Evolutionary conservation across 805 yeast species (phyloP), one percentile per base, ranked within the genome.

Genomic region (Candida sanyiensis): DNA sequence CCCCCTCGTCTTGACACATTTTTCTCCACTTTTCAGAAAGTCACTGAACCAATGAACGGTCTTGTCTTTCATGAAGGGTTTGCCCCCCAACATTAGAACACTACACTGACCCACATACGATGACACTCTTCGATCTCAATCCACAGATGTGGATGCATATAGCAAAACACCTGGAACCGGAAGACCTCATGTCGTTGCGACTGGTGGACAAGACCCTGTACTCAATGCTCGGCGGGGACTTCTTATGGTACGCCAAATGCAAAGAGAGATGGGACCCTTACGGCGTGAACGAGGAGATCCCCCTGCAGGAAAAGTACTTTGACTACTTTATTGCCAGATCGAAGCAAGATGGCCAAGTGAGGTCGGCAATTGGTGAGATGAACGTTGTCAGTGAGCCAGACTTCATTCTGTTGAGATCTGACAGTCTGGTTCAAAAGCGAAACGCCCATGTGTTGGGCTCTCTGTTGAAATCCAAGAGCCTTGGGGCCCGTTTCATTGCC

Each of bases 121-220:
- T 26, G 28, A 9, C 28, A 7, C 23, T 29, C 8, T 19, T 11
- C 15, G 23, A 19, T 8, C 31, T 33, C 12, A 33, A 38, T 29
- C 32, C 24, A 6, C 42, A 38, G 27, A 23, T 38, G n/a, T 38
- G 42, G 42, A 19, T 33, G 21, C 42, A 38, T 23, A 22, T 33
- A 15, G 30, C 37, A 3, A 38, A 38, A 19, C 26, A 38, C 24
- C 23, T 38, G 24, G 28, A 23, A 1, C 26, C 33, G 8, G n/a
- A 17, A 10, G 42, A 38, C 18, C 20, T 38, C 10, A n/a, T 33
- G 20, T 11, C 19, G 11, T 22, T 38, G 23, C 21, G 19, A 18
- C 16, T n/a, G 5, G 38, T 33, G 7, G 26, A 16, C 27, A 33
- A 18, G 13, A 15, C 18, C 2, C 25, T 38, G 6, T 16, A 17